Evolutionary conservation across 176 grass and related monocot genomes (phyloP).

Genomic region (Urochloa ruziziensis): DNA sequence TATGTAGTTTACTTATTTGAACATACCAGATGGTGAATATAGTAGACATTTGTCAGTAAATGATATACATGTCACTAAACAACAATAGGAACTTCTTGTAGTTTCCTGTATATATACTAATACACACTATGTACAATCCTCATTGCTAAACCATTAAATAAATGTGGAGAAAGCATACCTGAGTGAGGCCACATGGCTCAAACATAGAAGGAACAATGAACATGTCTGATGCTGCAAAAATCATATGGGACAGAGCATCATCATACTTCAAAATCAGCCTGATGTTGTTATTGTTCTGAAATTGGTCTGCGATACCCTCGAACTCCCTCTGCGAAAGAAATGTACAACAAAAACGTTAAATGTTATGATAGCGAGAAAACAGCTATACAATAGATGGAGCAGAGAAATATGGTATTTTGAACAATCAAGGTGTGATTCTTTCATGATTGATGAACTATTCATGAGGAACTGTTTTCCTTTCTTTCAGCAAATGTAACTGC

Average conservation of each 20-base stretch:
- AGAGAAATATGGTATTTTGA: not conserved
- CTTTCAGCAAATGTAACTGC: conserved; percentile 4
- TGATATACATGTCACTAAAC: conserved; percentile 6
- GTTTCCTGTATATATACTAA: not conserved
- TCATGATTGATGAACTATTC: conserved; percentile 12
- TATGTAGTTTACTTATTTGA: not conserved
- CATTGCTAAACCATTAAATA: not conserved
- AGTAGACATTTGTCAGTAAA: not conserved
- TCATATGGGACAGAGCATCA: conserved; percentile 84
- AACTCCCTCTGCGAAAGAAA: conserved; percentile 77
- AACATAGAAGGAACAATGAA: conserved; percentile 97
- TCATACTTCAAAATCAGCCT: conserved; percentile 88
- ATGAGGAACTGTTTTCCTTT: not conserved
- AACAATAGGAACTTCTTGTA: not conserved
- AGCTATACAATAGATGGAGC: not conserved
- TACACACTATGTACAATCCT: not conserved
- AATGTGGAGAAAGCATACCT: conserved; percentile 51
- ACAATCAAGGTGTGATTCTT: not conserved
- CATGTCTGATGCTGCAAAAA: conserved; percentile 96
- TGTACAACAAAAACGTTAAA: conserved; percentile 3
- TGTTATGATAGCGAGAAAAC: not conserved
- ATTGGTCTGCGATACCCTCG: conserved; percentile 80
- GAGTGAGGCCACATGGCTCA: conserved; percentile 98
- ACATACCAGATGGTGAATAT: not conserved
- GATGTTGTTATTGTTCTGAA: conserved; percentile 62